phyloP scores from a whole-genome alignment of 768 basidiomycete species.

The Xerocomus potaroensis region DNA sequence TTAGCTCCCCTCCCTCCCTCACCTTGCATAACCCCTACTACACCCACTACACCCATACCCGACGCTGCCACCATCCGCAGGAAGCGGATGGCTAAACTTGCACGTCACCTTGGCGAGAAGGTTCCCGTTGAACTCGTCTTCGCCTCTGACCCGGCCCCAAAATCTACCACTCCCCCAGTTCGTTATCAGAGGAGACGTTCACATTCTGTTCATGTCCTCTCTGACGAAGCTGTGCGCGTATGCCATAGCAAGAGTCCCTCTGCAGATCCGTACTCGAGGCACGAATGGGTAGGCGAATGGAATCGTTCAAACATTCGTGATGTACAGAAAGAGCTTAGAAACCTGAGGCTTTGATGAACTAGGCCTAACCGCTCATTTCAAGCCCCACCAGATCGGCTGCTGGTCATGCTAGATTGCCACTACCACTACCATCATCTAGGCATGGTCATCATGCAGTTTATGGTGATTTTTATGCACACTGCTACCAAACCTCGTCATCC shows the following conservation, averaged over 20 bases:
- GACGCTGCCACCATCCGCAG: slow-evolving; percentile 36
- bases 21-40: slow-evolving; percentile 13
- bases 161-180: background rate
- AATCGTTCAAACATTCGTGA: slow-evolving; percentile 36
- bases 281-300: slow-evolving; percentile 39
- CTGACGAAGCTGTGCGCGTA: background rate
- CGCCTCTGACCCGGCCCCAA: slow-evolving; percentile 12
- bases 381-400: slow-evolving; percentile 8
- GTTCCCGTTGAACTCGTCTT: slow-evolving; percentile 54
- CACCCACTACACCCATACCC: slow-evolving; percentile 22
- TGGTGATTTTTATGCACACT: background rate
- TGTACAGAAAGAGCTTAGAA: slow-evolving; percentile 36
- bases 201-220: slow-evolving; percentile 13
- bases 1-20: slow-evolving; percentile 6
- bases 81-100: slow-evolving; percentile 54
- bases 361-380: background rate
- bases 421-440: background rate
- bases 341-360: slow-evolving; percentile 17
- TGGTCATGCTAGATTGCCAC: slow-evolving; percentile 5
- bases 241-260: background rate
- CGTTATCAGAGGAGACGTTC: slow-evolving; percentile 6
- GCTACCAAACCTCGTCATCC: background rate
- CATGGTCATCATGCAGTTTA: background rate
- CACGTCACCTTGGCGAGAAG: slow-evolving; percentile 54
- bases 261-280: background rate